Evolutionary conservation across 148 eudicot species (phyloP).

Genomic region (Silene latifolia): DNA sequence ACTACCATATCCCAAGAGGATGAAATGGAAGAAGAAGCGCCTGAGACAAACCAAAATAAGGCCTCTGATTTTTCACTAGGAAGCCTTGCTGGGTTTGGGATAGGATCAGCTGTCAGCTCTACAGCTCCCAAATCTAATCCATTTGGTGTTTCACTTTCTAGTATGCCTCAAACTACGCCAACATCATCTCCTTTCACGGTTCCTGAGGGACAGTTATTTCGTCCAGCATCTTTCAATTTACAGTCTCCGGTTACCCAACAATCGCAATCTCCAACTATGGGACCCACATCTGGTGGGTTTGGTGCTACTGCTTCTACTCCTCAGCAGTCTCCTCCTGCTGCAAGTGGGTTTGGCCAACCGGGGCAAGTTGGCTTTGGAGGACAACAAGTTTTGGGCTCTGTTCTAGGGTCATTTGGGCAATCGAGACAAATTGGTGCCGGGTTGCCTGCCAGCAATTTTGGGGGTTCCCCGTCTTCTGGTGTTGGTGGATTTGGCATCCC

Average conservation of each 20-base stretch:
- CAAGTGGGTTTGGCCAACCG: conserved; percentile 72
- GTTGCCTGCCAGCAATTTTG: conserved; percentile 40
- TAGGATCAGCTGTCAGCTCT: conserved; percentile 52
- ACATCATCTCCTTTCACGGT: conserved; percentile 39
- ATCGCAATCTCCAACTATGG: conserved; percentile 40
- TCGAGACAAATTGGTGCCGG: conserved; percentile 85
- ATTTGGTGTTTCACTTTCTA: conserved; percentile 49
- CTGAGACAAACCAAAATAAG: conserved; percentile 51
- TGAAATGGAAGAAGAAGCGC: conserved; percentile 98
- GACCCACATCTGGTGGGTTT: conserved; percentile 47
- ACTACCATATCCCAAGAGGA: conserved; percentile 54
- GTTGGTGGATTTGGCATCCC: conserved; percentile 24
- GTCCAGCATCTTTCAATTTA: conserved; percentile 85
- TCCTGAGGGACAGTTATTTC: conserved; percentile 70
- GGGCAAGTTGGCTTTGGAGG: conserved; percentile 67
- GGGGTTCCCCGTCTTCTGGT: conserved; percentile 30
- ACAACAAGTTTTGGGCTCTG: conserved; percentile 87
- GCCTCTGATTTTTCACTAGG: conserved; percentile 52
- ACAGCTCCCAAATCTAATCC: conserved; percentile 56
- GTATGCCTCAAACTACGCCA: conserved; percentile 27
- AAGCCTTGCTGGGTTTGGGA: conserved; percentile 71
- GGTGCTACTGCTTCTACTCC: conserved; percentile 30
- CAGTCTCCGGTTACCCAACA: conserved; percentile 54
- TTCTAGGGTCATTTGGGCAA: conserved; percentile 94
- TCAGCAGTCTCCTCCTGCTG: conserved; percentile 43